Base-by-base conservation (phyloP, 176 grass and related monocot species). In the Avena atlantica region DNA sequence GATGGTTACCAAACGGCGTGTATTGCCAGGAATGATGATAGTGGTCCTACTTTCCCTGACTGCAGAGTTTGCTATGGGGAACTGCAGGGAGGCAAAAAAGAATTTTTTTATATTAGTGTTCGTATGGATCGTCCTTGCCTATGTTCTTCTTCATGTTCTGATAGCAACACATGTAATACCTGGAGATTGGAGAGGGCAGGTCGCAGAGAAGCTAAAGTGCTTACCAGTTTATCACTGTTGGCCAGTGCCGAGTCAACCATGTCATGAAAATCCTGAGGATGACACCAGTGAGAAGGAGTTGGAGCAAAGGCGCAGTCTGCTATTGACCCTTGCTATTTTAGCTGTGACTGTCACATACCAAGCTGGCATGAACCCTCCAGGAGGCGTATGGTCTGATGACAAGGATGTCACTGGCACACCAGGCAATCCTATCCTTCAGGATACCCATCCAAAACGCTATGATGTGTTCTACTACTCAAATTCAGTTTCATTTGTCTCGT, bases 361-460 rank as follows among this genome's bases (percentile, higher is more conserved):
- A 86, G 88, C 88, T 86, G 89, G 89, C 42, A 69, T 90, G 72
- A 90, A 73, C 21, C 89, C 89, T 71, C 89, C 89, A 34, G 84
- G 89, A 78, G 65, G 89, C 21, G 72, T 90, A 63, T 86, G 84
- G 84, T 78, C 84, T 53, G 89, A 90, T 83, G 73, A 83, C 53
- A 44, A 50, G 12, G 21, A 77, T 65, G 45, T 4, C 5, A 59
- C n/a, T 51, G 71, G 40, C 9, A 55, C 42, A 5, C 83, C 70
- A 12, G 89, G 89, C 31, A 59, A 83, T 44, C 89, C 84, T 1
- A 62, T 90, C 62, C 84, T 90, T 78, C 72, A 55, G 53, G 8
- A 83, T 17, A 86, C 12, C n/a, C 74, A 72, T 70, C 25, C 13
- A 5, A 86, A 63, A 9, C 84, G 84, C 0, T 90, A 86, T 34